phyloP scores from a whole-genome alignment of 2,329 filamentous ascomycete genomes.

The Corniculantispora saksenae region DNA sequence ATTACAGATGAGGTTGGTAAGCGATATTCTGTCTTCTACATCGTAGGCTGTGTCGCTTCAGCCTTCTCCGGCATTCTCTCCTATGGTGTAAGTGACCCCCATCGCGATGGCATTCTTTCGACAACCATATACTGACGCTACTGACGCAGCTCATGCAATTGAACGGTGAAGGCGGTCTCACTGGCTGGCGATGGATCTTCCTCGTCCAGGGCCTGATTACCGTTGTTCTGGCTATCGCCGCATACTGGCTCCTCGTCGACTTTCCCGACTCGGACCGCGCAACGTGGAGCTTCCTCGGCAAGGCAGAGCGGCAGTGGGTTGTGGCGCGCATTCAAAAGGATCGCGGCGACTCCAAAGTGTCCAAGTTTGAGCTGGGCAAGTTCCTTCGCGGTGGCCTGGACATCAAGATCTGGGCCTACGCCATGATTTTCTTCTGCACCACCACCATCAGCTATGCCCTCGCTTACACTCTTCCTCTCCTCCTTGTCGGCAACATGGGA shows the following conservation, averaged over 20 bases:
- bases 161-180: conserved; percentile 53
- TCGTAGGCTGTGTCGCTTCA: conserved; percentile 66
- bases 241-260: conserved; percentile 62
- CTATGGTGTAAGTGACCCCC: conserved; percentile 55
- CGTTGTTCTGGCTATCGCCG: conserved; percentile 47
- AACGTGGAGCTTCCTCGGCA: conserved; percentile 54
- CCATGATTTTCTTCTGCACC: conserved; percentile 61
- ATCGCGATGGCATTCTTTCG: conserved; percentile 5
- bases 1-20: conserved; percentile 64
- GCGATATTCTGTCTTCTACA: conserved; percentile 68
- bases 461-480: conserved; percentile 77
- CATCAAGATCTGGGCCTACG: conserved; percentile 64
- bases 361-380: conserved; percentile 49
- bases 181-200: conserved; percentile 70
- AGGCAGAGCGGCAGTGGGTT: conserved; percentile 54
- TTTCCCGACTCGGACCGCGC: conserved; percentile 60
- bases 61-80: conserved; percentile 70
- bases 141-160: conserved; percentile 58
- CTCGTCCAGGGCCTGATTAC: conserved; percentile 57
- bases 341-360: conserved; percentile 57
- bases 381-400: conserved; percentile 52
- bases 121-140: background rate
- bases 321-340: conserved; percentile 57
- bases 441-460: conserved; percentile 76
- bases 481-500: conserved; percentile 63